phyloP scores from a whole-genome alignment of 2,329 filamentous ascomycete species.

The Aspergillus sp. region DNA sequence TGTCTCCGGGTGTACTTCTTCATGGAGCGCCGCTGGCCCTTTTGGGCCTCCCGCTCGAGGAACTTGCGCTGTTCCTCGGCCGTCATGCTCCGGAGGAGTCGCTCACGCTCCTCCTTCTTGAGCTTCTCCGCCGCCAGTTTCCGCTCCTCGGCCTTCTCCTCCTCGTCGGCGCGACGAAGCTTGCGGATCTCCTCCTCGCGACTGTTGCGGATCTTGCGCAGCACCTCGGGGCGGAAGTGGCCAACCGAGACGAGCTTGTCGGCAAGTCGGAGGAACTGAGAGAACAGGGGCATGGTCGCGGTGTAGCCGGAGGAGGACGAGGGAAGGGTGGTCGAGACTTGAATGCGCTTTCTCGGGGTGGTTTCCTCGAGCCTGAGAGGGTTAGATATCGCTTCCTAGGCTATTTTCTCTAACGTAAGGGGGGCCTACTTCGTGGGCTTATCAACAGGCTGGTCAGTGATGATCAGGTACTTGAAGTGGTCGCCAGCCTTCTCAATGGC shows the following conservation, averaged over 20 bases:
- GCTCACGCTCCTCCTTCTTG: conserved; percentile 87
- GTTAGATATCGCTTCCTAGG: neutral
- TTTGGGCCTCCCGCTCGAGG: conserved; percentile 75
- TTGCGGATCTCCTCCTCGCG: conserved; percentile 78
- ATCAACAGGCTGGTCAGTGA: conserved; percentile 85
- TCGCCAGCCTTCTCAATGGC: conserved; percentile 77
- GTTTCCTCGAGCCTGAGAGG: conserved; percentile 74
- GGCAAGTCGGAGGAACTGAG: conserved; percentile 77
- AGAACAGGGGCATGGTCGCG: conserved; percentile 70
- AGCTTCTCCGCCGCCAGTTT: conserved; percentile 54
- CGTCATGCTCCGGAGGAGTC: conserved; percentile 70
- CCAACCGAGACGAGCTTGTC: conserved; percentile 73
- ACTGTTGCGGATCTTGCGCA: conserved; percentile 74
- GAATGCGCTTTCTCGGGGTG: conserved; percentile 78
- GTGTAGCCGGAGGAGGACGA: conserved; percentile 61
- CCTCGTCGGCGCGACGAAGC: conserved; percentile 76
- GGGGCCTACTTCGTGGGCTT: conserved; percentile 72
- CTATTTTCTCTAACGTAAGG: too few relatives aligned
- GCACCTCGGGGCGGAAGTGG: conserved; percentile 87
- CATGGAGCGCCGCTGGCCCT: conserved; percentile 61
- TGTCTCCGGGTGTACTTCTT: conserved; percentile 61
- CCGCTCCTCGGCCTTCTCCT: conserved; percentile 62
- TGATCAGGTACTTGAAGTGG: conserved; percentile 78
- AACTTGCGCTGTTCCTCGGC: conserved; percentile 85
- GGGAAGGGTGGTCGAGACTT: conserved; percentile 69